Base-by-base conservation (phyloP, 1,284 basidiomycete genomes). In the Cronartium quercuum region DNA sequence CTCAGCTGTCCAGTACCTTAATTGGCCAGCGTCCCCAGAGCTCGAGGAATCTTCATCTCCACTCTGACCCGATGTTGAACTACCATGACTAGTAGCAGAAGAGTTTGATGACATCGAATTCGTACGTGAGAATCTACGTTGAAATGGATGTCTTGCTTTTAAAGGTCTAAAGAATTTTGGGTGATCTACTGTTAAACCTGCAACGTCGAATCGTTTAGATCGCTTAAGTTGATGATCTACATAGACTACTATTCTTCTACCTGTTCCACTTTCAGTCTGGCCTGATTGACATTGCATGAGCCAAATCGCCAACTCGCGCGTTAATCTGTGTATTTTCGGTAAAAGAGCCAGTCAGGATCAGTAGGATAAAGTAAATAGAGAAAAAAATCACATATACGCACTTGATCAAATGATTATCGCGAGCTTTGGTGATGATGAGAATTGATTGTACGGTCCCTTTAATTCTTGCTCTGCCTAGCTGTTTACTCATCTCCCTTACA, bases 381-480 rank as follows among this genome's bases (percentile, higher is more conserved):
- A 35, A 15, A 12, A 24, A 15, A 9, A 62, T 42, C 18, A 44
- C 13, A 42, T 1, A 2, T 29, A 40, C 64, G 13, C 6, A 76
- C 66, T 44, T 66, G 38, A 98, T 98, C 63, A 98, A 88, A 57
- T 92, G 86, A 81, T 98, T 98, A 84, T 99, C 96, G 70, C 95
- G 86, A 40, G 96, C 96, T 83, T 98, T 98, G 73, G 96, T 99
- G 79, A 99, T 91, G 81, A 98, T 94, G 77, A 99, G 86, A 76
- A 99, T 87, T 76, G 88, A 92, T 82, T 98, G 91, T 76, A 98
- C 93, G 79, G 91, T 90, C 4, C 91, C 91, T 76, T 89, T 89
- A 76, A 98, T 92, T 57, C 92, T 87, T 4, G 94, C 94, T 68
- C 94, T 90, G 69, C 94, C 94, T 93, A 80, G 37, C 12, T 68